Evolutionary conservation across 2,329 filamentous ascomycete species (phyloP).

Genomic region (Aspergillus ibericus): DNA sequence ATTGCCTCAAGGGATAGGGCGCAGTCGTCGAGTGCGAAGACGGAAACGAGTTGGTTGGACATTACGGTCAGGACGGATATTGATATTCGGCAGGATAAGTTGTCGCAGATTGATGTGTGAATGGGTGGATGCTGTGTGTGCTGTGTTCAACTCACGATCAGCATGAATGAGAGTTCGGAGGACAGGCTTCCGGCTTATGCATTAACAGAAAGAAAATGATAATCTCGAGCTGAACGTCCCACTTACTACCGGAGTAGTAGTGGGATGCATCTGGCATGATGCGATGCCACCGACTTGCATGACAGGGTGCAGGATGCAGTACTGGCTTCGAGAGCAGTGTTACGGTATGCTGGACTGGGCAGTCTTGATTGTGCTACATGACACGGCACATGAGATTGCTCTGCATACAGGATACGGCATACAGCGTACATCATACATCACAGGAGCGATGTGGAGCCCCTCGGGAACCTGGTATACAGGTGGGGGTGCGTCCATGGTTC

Average conservation of each 20-base stretch:
- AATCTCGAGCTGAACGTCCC: too few species aligned
- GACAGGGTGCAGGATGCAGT: not conserved
- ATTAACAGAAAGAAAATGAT: too few species aligned
- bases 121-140: too few species aligned
- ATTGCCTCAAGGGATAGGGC: not conserved
- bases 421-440: not conserved
- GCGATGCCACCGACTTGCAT: not conserved
- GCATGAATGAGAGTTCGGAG: not conserved
- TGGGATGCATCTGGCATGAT: not conserved
- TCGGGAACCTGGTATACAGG: not conserved
- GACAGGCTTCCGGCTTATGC: too few species aligned
- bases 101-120: not conserved
- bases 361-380: not conserved
- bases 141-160: too few species aligned
- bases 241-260: too few species aligned
- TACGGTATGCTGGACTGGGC: not conserved
- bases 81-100: slow-evolving; percentile 24
- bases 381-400: not conserved
- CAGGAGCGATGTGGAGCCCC: not conserved
- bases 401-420: not conserved
- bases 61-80: slow-evolving; percentile 36
- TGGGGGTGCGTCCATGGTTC: not conserved
- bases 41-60: slow-evolving; percentile 12
- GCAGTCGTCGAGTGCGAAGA: slow-evolving; percentile 1
- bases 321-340: not conserved